These are phyloP conservation scores for Volvariella surrecta DNA, from an alignment of 1,284 basidiomycete genomes.

Conservation along the genomic window DNA sequence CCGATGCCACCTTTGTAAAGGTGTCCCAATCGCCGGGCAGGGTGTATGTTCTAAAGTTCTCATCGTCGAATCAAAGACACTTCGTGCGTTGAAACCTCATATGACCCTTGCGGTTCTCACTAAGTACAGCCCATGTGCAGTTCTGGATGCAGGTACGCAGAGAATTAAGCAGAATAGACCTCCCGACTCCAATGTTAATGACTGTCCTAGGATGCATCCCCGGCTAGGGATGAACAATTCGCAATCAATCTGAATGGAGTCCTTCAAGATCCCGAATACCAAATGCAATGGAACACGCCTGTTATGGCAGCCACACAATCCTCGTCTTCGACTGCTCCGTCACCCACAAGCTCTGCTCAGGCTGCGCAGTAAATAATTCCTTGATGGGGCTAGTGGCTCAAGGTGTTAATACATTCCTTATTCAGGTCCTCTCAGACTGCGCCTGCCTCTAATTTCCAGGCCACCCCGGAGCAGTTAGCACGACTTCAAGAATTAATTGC, in stretches of 20 bases:
- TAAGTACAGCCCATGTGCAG: slow-evolving; percentile 29
- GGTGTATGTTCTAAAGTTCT: slow-evolving; percentile 74
- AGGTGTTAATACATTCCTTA: too few relatives aligned
- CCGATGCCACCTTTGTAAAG: slow-evolving; percentile 68
- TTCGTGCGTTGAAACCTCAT: slow-evolving; percentile 48
- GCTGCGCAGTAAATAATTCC: too few relatives aligned
- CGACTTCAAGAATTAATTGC: slow-evolving; percentile 37
- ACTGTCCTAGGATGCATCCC: slow-evolving; percentile 52
- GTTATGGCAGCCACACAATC: slow-evolving; percentile 17
- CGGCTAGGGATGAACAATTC: slow-evolving; percentile 63
- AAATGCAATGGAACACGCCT: slow-evolving; percentile 45
- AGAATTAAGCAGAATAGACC: neutral
- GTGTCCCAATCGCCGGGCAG: slow-evolving; percentile 56
- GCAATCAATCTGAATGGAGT: slow-evolving; percentile 60
- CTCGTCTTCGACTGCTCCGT: slow-evolving; percentile 21
- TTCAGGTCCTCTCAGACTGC: neutral
- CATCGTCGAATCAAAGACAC: slow-evolving; percentile 70
- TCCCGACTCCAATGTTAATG: slow-evolving; percentile 5
- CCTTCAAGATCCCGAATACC: slow-evolving; percentile 53
- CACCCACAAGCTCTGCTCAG: neutral
- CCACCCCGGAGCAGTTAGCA: slow-evolving; percentile 48
- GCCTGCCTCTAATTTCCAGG: slow-evolving; percentile 19
- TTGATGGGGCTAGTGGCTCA: too few relatives aligned
- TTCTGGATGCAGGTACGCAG: slow-evolving; percentile 74
- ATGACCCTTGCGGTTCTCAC: slow-evolving; percentile 2